These are phyloP conservation scores for Fusarium verticillioides DNA, from an alignment of 2,329 filamentous ascomycete genomes.

Conservation along the genomic window DNA sequence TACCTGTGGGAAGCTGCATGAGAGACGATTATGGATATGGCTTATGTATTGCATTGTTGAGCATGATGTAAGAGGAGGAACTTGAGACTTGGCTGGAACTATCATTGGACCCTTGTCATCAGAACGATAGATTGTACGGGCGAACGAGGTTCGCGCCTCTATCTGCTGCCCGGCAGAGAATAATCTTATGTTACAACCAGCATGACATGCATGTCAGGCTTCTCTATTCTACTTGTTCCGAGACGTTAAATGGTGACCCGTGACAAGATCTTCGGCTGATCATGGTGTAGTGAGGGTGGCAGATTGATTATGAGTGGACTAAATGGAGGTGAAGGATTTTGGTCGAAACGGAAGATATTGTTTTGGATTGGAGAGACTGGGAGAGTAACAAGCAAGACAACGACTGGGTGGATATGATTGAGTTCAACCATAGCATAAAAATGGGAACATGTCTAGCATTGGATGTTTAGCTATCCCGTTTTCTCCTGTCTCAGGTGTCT, in stretches of 20 bases:
- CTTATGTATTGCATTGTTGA: slow-evolving; percentile 41
- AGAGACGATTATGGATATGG: slow-evolving; percentile 23
- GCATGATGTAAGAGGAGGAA: slow-evolving; percentile 43
- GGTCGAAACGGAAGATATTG: slow-evolving; percentile 1
- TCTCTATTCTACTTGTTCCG: slow-evolving; percentile 6
- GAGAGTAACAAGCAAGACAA: not conserved
- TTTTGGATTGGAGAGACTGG: slow-evolving; percentile 7
- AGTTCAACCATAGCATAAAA: not conserved
- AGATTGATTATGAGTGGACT: not conserved
- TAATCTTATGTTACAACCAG: slow-evolving; percentile 48
- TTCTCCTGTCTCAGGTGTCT: slow-evolving; percentile 25
- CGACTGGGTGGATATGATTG: not conserved
- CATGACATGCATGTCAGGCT: slow-evolving; percentile 41
- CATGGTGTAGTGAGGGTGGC: not conserved
- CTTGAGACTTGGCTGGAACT: slow-evolving; percentile 29
- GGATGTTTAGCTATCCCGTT: not conserved
- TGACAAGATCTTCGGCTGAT: not conserved
- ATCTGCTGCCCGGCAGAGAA: slow-evolving; percentile 46
- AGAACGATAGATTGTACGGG: slow-evolving; percentile 53
- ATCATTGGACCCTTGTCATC: slow-evolving; percentile 42
- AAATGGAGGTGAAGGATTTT: not conserved
- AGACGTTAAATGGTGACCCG: not conserved
- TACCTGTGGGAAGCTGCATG: slow-evolving; percentile 44
- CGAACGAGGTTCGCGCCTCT: slow-evolving; percentile 52
- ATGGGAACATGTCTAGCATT: not conserved